Conservation (phyloP, 495 filamentous ascomycete species). For the Aspergillus incahuasiensis region DNA sequence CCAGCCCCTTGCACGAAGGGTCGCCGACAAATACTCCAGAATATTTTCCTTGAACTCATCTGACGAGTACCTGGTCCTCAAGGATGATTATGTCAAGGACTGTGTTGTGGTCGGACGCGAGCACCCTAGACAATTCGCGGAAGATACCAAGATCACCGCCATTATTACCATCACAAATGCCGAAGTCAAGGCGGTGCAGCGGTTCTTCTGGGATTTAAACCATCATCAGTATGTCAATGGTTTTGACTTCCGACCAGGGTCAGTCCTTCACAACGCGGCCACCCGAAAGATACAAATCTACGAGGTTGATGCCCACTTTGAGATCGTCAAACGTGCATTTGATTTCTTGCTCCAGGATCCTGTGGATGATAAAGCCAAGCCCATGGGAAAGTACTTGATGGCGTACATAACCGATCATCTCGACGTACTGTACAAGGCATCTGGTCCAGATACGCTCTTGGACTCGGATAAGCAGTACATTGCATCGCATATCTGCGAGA, state of each 20-base stretch:
- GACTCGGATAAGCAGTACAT: constrained; percentile 22
- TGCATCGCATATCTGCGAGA: constrained; percentile 17
- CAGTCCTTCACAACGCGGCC: background rate
- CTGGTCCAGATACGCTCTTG: constrained; percentile 17
- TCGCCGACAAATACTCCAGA: constrained; percentile 22
- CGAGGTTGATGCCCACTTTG: constrained; percentile 17
- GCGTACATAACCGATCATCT: constrained; percentile 15
- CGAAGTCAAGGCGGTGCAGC: constrained; percentile 19
- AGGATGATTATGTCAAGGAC: constrained; percentile 13
- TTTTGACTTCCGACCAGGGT: constrained; percentile 3
- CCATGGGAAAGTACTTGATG: constrained; percentile 5
- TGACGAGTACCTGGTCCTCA: too few species aligned
- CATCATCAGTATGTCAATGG: constrained; percentile 10
- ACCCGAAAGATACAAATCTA: constrained; percentile 18
- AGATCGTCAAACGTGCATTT: constrained; percentile 20
- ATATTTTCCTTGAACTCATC: constrained; percentile 13
- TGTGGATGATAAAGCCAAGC: background rate
- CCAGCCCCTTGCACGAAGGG: constrained; percentile 17
- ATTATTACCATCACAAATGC: constrained; percentile 24
- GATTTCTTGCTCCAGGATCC: background rate
- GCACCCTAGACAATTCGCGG: constrained; percentile 14
- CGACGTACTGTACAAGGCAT: constrained; percentile 8
- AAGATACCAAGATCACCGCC: constrained; percentile 19
- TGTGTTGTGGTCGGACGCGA: constrained; percentile 15
- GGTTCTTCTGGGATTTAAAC: constrained; percentile 20